phyloP scores from a whole-genome alignment of 495 filamentous ascomycete species.

The Lasiosphaeria hispida region DNA sequence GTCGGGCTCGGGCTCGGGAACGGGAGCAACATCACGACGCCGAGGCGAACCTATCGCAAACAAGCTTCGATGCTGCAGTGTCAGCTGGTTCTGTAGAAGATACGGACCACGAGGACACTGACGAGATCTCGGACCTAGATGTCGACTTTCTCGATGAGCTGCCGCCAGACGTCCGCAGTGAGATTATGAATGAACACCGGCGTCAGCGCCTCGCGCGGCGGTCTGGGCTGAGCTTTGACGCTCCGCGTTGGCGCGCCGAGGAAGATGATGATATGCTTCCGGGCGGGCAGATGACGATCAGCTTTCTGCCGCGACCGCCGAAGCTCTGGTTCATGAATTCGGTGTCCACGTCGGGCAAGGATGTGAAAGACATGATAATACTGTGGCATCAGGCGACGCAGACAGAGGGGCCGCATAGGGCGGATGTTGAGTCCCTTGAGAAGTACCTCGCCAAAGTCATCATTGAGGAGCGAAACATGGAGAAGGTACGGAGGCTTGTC shows the following conservation, averaged over 20 bases:
- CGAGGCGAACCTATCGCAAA: slow-evolving; percentile 58
- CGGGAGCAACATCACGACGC: slow-evolving; percentile 41
- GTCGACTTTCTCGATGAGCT: slow-evolving; percentile 74
- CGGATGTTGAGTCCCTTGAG: slow-evolving; percentile 71
- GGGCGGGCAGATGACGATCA: slow-evolving; percentile 33
- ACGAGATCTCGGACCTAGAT: slow-evolving; percentile 51
- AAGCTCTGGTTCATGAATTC: slow-evolving; percentile 19
- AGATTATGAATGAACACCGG: slow-evolving; percentile 71
- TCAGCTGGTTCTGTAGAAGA: slow-evolving; percentile 14
- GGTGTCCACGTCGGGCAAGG: slow-evolving; percentile 18
- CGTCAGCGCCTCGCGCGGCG: slow-evolving; percentile 50
- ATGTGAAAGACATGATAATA: slow-evolving; percentile 47
- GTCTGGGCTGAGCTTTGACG: slow-evolving; percentile 27
- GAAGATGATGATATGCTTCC: slow-evolving; percentile 10
- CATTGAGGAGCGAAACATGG: slow-evolving; percentile 68
- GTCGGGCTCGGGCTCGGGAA: slow-evolving; percentile 42
- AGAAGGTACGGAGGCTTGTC: slow-evolving; percentile 39
- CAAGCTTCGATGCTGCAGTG: slow-evolving; percentile 50
- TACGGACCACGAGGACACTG: slow-evolving; percentile 22
- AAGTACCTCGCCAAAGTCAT: slow-evolving; percentile 69
- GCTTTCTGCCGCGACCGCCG: slow-evolving; percentile 34
- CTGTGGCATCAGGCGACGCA: slow-evolving; percentile 67
- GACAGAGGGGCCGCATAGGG: slow-evolving; percentile 67
- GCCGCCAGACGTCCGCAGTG: slow-evolving; percentile 73
- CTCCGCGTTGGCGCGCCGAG: slow-evolving; percentile 12